A percentile compares a stretch with the other conserved stretches of the same genome.
These are phyloP conservation scores for Parmales sp. DNA, from an alignment of 108 stramenopile genomes.

Conservation along the genomic window DNA sequence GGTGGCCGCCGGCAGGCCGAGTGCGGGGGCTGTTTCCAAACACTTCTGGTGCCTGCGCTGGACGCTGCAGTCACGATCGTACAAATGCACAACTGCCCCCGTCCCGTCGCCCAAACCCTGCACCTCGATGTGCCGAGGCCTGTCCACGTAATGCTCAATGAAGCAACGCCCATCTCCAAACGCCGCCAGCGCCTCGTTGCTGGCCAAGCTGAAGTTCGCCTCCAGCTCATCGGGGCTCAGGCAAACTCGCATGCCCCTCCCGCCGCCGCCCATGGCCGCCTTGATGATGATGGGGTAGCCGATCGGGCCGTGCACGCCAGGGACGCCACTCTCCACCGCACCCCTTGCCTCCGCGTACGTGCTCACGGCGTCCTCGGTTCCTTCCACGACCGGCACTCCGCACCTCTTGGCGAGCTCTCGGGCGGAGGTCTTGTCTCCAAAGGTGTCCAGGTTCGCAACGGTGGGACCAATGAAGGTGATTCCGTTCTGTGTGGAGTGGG, in stretches of 20 bases:
- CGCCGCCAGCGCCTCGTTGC: conserved; percentile 73
- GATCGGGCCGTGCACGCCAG: conserved; percentile 43
- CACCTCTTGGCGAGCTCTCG: conserved; percentile 63
- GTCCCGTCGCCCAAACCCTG: conserved; percentile 88
- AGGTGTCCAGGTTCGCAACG: conserved; percentile 61
- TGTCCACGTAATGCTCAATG: conserved; percentile 79
- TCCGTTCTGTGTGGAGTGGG: no score
- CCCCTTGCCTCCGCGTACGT: conserved; percentile 63
- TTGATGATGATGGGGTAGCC: conserved; percentile 95
- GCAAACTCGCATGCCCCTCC: conserved; percentile 91
- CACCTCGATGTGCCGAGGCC: conserved; percentile 90
- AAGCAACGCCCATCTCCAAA: conserved; percentile 90
- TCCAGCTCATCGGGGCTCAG: conserved; percentile 47
- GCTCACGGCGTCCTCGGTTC: conserved; percentile 72
- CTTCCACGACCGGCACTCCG: conserved; percentile 83
- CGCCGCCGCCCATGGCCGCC: conserved; percentile 90
- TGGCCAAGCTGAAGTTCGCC: conserved; percentile 51
- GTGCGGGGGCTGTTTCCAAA: conserved; percentile 84
- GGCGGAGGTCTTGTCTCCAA: conserved; percentile 88
- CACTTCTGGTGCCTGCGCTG: conserved; percentile 98
- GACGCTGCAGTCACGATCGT: conserved; percentile 93
- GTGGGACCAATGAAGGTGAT: conserved; percentile 89
- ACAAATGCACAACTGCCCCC: conserved; percentile 81
- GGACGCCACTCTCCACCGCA: conserved; percentile 44
- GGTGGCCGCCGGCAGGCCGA: conserved; percentile 52